These are phyloP conservation scores for Tagetes patula DNA, from an alignment of 129 eudicot species.

Conservation along the genomic window DNA sequence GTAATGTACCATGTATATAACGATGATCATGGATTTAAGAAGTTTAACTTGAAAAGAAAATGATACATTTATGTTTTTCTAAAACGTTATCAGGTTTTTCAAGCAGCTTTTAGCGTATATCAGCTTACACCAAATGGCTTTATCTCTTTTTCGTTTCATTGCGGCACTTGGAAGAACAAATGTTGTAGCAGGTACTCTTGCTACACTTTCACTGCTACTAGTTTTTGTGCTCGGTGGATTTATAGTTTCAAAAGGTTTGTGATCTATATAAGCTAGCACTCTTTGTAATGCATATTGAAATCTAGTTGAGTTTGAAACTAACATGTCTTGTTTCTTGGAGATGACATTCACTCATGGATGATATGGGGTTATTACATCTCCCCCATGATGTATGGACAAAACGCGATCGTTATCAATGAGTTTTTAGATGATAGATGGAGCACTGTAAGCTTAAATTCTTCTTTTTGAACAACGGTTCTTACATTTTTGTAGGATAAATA, in stretches of 20 bases:
- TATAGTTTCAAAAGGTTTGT: conserved; percentile 67
- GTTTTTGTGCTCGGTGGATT: conserved; percentile 82
- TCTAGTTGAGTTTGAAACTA: too few species aligned
- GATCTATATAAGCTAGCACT: neutral
- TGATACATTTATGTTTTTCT: too few species aligned
- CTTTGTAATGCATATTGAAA: too few species aligned
- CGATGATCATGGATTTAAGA: too few species aligned
- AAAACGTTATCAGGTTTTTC: conserved; percentile 38
- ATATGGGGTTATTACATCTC: conserved; percentile 76
- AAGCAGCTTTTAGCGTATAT: conserved; percentile 64
- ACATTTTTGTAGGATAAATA: too few species aligned
- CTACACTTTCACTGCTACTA: conserved; percentile 57
- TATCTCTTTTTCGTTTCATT: conserved; percentile 64
- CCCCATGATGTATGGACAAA: conserved; percentile 87
- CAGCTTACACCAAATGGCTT: conserved; percentile 73
- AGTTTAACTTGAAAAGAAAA: too few species aligned
- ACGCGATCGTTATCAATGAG: conserved; percentile 66
- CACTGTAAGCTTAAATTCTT: conserved; percentile 39
- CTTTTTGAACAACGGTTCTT: too few species aligned
- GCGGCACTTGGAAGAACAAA: conserved; percentile 58
- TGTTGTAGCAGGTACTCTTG: conserved; percentile 61
- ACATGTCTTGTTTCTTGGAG: conserved; percentile 31
- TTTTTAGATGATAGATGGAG: conserved; percentile 81
- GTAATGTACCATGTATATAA: too few species aligned
- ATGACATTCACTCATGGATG: conserved; percentile 77